Evolutionary conservation across 768 basidiomycete species (phyloP).

Genomic region (Mrakia gelida): DNA sequence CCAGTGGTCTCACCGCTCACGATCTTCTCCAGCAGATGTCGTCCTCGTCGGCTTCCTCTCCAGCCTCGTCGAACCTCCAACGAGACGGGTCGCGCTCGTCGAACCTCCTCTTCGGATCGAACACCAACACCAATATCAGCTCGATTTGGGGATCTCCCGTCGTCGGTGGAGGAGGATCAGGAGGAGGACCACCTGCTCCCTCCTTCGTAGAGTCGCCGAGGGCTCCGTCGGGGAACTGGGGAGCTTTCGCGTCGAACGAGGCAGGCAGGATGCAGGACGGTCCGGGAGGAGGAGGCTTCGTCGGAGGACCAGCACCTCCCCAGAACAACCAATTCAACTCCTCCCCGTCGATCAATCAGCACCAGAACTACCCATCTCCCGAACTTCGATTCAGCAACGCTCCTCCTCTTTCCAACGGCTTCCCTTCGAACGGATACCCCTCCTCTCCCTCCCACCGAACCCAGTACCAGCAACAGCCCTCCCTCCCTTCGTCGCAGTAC

Average conservation of each 20-base stretch:
- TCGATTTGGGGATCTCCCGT: slow-evolving; percentile 15
- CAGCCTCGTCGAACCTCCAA: neutral
- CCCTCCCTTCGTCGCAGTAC: neutral
- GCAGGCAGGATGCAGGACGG: neutral
- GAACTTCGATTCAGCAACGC: neutral
- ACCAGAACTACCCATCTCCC: neutral
- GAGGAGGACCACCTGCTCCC: neutral
- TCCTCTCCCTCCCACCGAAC: neutral
- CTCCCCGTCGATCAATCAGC: neutral
- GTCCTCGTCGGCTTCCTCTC: neutral
- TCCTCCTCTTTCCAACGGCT: neutral
- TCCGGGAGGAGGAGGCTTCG: neutral
- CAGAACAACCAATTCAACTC: neutral
- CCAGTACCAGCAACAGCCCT: neutral
- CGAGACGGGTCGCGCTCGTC: neutral
- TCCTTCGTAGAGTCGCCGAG: neutral
- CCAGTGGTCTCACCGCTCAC: slow-evolving; percentile 12
- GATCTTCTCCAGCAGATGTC: slow-evolving; percentile 20
- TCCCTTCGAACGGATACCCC: neutral
- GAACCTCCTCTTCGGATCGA: slow-evolving; percentile 13
- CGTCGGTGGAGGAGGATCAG: neutral
- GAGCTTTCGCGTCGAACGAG: neutral
- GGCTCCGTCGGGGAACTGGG: neutral
- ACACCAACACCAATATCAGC: neutral
- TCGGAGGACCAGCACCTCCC: neutral